These are phyloP conservation scores for Serendipita vermifera DNA, from an alignment of 768 basidiomycete species.

Conservation along the genomic window DNA sequence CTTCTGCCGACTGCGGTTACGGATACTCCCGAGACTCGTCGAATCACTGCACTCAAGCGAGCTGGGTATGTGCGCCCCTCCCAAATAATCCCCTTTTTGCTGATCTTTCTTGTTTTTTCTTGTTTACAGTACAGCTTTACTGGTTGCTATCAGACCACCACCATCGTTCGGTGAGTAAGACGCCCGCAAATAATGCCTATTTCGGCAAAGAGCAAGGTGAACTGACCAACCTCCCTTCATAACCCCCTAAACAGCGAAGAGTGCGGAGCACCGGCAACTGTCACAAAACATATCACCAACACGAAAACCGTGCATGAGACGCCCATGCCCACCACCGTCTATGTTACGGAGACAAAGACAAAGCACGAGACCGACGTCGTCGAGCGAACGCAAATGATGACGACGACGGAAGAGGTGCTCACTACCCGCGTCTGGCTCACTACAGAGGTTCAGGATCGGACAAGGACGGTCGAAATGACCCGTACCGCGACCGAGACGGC, in stretches of 20 bases:
- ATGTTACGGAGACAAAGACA: background rate
- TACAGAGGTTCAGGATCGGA: background rate
- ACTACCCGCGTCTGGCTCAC: background rate
- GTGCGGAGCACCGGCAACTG: background rate
- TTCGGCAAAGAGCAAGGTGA: too few species aligned
- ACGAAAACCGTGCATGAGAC: background rate
- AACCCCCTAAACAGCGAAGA: background rate
- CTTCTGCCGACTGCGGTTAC: constrained; percentile 3
- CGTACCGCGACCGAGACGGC: background rate
- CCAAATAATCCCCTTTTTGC: background rate
- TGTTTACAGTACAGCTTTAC: background rate
- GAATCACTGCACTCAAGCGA: background rate
- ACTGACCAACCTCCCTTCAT: too few species aligned
- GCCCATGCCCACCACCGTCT: background rate
- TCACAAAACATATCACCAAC: background rate
- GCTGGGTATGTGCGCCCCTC: background rate
- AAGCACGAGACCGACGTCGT: background rate
- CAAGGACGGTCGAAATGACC: background rate
- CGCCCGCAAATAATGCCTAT: too few species aligned
- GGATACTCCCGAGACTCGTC: background rate
- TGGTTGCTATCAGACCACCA: constrained; percentile 4
- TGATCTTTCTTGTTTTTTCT: background rate
- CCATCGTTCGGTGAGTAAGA: constrained; percentile 1
- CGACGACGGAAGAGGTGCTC: background rate
- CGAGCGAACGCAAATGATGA: background rate